Conservation (phyloP, 768 basidiomycete species). For the Leccinum variicolor region DNA sequence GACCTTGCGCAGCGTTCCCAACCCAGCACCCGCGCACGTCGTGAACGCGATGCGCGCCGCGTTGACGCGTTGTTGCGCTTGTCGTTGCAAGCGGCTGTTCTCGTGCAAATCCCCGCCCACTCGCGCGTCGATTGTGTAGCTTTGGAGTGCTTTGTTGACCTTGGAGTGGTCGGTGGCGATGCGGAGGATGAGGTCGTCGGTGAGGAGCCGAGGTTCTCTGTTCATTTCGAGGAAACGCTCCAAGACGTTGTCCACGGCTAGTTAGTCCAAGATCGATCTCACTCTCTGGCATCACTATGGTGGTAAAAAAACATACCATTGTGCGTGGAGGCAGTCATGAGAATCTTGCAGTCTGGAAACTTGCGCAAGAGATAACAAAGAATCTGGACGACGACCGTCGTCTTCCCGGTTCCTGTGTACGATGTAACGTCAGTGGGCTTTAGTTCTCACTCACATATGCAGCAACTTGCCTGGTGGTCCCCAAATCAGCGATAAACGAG, state of each 20-base stretch:
- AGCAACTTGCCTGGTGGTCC: conserved; percentile 54
- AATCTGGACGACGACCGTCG: conserved; percentile 65
- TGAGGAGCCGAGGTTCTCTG: conserved; percentile 38
- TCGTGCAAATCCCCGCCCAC: conserved; percentile 59
- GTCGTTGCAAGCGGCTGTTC: conserved; percentile 52
- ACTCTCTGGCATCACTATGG: neutral
- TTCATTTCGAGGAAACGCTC: conserved; percentile 58
- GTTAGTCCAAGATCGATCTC: neutral
- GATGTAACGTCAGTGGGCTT: neutral
- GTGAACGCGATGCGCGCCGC: conserved; percentile 59
- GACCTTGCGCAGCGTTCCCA: conserved; percentile 52
- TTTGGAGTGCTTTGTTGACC: conserved; percentile 54
- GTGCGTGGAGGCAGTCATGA: conserved; percentile 72
- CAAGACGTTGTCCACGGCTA: conserved; percentile 69
- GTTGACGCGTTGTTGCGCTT: conserved; percentile 57
- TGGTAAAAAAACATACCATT: conserved; percentile 41
- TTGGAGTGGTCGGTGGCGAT: conserved; percentile 64
- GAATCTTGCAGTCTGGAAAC: conserved; percentile 41
- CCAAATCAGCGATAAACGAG: conserved; percentile 58
- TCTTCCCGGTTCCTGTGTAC: conserved; percentile 63
- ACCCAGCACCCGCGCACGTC: conserved; percentile 62
- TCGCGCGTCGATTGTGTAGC: conserved; percentile 61
- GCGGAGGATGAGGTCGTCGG: conserved; percentile 58
- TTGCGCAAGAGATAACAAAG: conserved; percentile 40
- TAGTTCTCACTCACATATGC: neutral